Evolutionary conservation across 2,329 filamentous ascomycete genomes (phyloP).

Genomic region (Hypoxylon sp.): DNA sequence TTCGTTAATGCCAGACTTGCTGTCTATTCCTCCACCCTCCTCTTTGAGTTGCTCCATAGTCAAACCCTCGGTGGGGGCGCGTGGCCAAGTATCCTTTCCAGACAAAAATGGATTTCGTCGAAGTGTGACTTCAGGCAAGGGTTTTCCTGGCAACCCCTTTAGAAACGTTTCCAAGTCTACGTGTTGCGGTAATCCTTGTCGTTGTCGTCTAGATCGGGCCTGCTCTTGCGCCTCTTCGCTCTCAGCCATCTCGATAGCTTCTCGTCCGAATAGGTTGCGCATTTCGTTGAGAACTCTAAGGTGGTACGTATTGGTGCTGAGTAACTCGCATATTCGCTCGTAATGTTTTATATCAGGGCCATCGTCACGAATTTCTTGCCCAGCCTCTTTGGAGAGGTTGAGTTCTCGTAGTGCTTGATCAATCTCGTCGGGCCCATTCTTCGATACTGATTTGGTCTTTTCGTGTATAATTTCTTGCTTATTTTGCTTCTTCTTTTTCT

Average conservation of each 20-base stretch:
- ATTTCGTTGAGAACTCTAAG: slow-evolving; percentile 93
- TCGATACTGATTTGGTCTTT: slow-evolving; percentile 25
- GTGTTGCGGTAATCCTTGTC: slow-evolving; percentile 54
- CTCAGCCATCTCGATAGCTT: slow-evolving; percentile 63
- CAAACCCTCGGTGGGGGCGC: slow-evolving; percentile 79
- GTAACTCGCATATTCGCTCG: slow-evolving; percentile 52
- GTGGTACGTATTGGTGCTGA: slow-evolving; percentile 69
- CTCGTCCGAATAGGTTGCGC: slow-evolving; percentile 68
- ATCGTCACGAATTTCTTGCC: slow-evolving; percentile 19
- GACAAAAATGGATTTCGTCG: slow-evolving; percentile 85
- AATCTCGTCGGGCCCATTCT: slow-evolving; percentile 60
- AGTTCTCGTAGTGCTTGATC: slow-evolving; percentile 58
- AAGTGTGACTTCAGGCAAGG: slow-evolving; percentile 74
- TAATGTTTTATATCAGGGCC: slow-evolving; percentile 37
- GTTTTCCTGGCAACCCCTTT: slow-evolving; percentile 65
- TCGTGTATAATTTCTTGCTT: slow-evolving; percentile 37
- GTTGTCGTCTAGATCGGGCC: slow-evolving; percentile 47
- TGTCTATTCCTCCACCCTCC: slow-evolving; percentile 40
- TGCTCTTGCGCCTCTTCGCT: slow-evolving; percentile 59
- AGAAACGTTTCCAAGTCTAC: slow-evolving; percentile 67
- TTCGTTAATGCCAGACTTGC: slow-evolving; percentile 65
- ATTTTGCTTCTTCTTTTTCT: slow-evolving; percentile 49
- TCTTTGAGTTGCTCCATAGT: slow-evolving; percentile 73
- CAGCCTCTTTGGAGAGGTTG: slow-evolving; percentile 35
- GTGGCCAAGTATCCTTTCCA: slow-evolving; percentile 87